Evolutionary conservation across 164 flowering plant species (phyloP).

Genomic region (Sextonia rubra): DNA sequence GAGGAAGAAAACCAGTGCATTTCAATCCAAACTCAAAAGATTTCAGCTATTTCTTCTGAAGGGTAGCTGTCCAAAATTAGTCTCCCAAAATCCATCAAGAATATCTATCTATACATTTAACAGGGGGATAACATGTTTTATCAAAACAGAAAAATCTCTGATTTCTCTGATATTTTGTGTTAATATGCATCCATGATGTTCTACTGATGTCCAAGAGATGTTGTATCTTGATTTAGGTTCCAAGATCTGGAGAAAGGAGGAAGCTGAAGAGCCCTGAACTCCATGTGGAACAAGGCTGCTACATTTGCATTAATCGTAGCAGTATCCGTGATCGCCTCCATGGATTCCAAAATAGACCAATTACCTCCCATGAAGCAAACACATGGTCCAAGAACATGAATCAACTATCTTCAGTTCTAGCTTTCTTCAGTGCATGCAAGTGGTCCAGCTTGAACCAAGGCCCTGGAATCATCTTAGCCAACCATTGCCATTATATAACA

Average conservation of each 20-base stretch:
- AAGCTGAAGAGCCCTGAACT: not conserved
- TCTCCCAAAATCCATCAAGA: too few relatives aligned
- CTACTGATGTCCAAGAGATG: not conserved
- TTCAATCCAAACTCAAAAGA: too few relatives aligned
- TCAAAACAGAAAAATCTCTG: too few relatives aligned
- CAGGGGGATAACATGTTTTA: too few relatives aligned
- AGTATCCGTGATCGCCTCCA: not conserved
- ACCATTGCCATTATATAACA: not conserved
- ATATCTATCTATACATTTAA: too few relatives aligned
- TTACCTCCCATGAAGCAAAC: not conserved
- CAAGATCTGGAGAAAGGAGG: not conserved
- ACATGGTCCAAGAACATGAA: not conserved
- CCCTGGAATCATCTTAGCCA: conserved; percentile 1
- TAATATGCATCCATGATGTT: too few relatives aligned
- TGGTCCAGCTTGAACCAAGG: not conserved
- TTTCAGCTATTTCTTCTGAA: too few relatives aligned
- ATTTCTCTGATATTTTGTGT: too few relatives aligned
- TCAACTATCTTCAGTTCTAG: not conserved
- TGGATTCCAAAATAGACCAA: not conserved
- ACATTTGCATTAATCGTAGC: not conserved
- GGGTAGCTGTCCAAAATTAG: too few relatives aligned
- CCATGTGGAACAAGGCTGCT: not conserved
- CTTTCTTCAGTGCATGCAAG: not conserved
- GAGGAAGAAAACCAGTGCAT: too few relatives aligned
- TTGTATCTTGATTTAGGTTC: conserved; percentile 1